Base-by-base conservation (phyloP, 371 early-diverging fungal genomes). In the Rhizopus arrhizus region DNA sequence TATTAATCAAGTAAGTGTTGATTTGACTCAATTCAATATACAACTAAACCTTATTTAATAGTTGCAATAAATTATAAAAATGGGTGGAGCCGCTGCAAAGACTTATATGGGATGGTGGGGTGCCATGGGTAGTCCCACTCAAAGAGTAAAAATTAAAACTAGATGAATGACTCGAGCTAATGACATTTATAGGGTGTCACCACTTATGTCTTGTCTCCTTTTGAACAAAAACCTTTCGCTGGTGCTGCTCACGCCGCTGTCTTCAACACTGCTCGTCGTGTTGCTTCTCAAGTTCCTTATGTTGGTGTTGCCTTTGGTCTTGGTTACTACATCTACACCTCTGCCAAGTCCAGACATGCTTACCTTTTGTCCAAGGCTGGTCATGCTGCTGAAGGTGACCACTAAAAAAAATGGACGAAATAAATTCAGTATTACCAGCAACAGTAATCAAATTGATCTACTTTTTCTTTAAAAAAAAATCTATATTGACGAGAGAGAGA, bases 261-360 rank as follows among this genome's bases (percentile, higher is more conserved):
- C 45, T 89, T 89, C 85, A 91, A 91, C 85, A 84, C 89, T 59
- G 77, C 88, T 72, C 88, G 90, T 64, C 89, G 92, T 68, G 78
- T 85, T 56, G 68, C 79, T 43, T 84, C 85, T 50, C 88, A 93
- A 71, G 66, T 87, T 41, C 85, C 86, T 61, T 93, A 91, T 74
- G 78, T 91, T 66, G 88, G 82, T 64, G 80, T 84, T 58, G 87
- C 90, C 40, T 62, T 85, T 50, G 82, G 80, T 62, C 34, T 87
- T 33, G 87, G 83, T 60, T 91, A 88, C 74, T 70, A 72, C 48
- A 73, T 86, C 61, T 88, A 81, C 69, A 69, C 80, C 60, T 80
- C 76, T 68, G 87, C 87, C 69, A 87, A 83, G 53, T 65, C 75
- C 56, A 83, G 77, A 56, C 88, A 89, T 74, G 86, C 83, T 64